A percentile compares a stretch with the other conserved stretches of the same genome.
Evolutionary conservation across 2,329 filamentous ascomycete species (phyloP).

Genomic region (Exophiala sp.): DNA sequence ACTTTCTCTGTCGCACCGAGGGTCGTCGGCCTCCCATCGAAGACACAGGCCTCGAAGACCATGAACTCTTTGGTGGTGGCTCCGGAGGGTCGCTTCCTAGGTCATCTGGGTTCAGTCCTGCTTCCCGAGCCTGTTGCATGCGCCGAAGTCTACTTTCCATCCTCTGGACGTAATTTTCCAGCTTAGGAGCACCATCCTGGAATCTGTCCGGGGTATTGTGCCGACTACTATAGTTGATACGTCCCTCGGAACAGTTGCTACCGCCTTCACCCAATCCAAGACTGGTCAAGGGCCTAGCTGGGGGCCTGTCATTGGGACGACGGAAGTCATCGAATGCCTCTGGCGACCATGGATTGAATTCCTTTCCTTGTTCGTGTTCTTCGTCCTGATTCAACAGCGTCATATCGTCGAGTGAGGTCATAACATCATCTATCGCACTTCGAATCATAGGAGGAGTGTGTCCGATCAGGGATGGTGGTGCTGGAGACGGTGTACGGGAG

Average conservation of each 20-base stretch:
- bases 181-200: constrained; percentile 61
- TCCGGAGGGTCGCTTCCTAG: constrained; percentile 55
- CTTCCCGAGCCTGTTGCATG: constrained; percentile 56
- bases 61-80: constrained; percentile 58
- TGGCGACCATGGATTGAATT: constrained; percentile 79
- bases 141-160: constrained; percentile 81
- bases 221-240: constrained; percentile 53
- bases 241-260: constrained; percentile 50
- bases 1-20: constrained; percentile 40
- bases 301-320: constrained; percentile 34
- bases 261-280: constrained; percentile 61
- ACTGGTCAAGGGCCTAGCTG: constrained; percentile 65
- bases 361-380: constrained; percentile 49
- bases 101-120: constrained; percentile 40
- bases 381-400: constrained; percentile 56
- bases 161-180: constrained; percentile 82
- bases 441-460: constrained; percentile 87
- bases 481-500: constrained; percentile 60
- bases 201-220: constrained; percentile 52
- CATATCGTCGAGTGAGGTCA: constrained; percentile 89
- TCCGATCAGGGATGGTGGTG: constrained; percentile 63
- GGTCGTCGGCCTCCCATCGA: constrained; percentile 40
- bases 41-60: constrained; percentile 40
- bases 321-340: constrained; percentile 68
- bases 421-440: constrained; percentile 96